Conservation (phyloP, 345 rosid species). For the Viola odorata region DNA sequence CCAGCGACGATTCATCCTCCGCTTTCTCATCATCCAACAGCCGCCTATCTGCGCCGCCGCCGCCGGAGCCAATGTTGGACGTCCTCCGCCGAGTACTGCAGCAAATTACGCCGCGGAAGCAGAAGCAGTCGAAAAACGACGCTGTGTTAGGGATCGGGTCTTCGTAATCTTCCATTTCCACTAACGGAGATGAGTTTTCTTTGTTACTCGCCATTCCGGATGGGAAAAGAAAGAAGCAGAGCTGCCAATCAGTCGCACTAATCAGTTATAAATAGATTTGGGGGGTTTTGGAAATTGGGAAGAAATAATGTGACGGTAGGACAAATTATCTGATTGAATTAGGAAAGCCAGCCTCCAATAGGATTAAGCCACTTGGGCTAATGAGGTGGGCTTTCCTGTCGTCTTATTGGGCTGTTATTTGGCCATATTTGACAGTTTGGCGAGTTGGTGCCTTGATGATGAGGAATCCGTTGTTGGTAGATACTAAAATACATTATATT, state of each 20-base stretch:
- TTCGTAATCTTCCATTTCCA: not conserved
- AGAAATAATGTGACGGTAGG: too few relatives aligned
- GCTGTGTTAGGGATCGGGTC: not conserved
- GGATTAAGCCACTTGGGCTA: too few relatives aligned
- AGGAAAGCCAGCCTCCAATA: too few relatives aligned
- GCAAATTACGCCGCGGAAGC: conserved; percentile 23
- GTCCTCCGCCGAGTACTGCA: conserved; percentile 20
- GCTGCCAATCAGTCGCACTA: too few relatives aligned
- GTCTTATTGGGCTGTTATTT: not conserved
- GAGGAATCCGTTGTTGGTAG: not conserved
- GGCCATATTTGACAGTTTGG: conserved; percentile 3
- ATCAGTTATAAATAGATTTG: too few relatives aligned
- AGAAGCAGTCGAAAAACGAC: conserved; percentile 29
- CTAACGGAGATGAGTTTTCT: not conserved
- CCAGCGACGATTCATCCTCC: not conserved
- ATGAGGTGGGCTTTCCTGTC: too few relatives aligned
- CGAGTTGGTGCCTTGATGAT: not conserved
- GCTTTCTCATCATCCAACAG: conserved; percentile 10
- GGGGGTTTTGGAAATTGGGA: too few relatives aligned
- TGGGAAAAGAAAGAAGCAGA: too few relatives aligned
- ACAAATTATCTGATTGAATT: too few relatives aligned
- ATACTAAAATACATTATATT: not conserved
- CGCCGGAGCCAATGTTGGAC: not conserved
- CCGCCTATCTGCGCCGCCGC: conserved; percentile 9
- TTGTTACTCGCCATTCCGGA: not conserved